Percentiles rank a stretch among this genome's conserved stretches.
phyloP scores from a whole-genome alignment of 805 yeast species.

The Wickerhamomyces rabaulensis region DNA sequence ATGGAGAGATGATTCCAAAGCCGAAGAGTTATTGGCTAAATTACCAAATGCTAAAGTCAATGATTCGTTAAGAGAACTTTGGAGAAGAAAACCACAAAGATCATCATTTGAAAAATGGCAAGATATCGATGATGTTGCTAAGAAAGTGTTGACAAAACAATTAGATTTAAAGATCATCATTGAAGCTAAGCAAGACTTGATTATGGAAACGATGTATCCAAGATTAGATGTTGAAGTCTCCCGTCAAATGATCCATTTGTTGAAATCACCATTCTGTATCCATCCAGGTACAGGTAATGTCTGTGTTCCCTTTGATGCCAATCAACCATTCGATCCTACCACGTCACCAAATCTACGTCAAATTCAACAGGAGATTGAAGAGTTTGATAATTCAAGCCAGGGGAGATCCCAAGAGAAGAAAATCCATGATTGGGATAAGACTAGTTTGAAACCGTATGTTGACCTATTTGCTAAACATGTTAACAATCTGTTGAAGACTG shows the following conservation, averaged over 20 bases:
- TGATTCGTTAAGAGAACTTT: conserved; percentile 46
- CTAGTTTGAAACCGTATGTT: conserved; percentile 67
- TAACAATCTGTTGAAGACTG: conserved; percentile 48
- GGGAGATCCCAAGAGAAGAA: conserved; percentile 14
- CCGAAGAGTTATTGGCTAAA: conserved; percentile 51
- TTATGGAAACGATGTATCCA: conserved; percentile 80
- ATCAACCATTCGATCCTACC: conserved; percentile 65
- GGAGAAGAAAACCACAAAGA: conserved; percentile 51
- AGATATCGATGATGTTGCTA: conserved; percentile 55
- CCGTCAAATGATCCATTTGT: conserved; percentile 79
- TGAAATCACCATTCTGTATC: conserved; percentile 94
- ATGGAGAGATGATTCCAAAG: conserved; percentile 57
- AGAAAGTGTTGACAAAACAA: conserved; percentile 31
- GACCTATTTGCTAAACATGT: conserved; percentile 64
- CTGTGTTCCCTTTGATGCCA: conserved; percentile 71
- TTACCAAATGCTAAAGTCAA: conserved; percentile 55
- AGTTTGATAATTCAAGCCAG: conserved; percentile 28
- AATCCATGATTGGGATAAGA: conserved; percentile 48
- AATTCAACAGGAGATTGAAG: conserved; percentile 60
- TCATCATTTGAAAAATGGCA: conserved; percentile 70
- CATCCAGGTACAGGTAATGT: conserved; percentile 95
- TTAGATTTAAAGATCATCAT: conserved; percentile 43
- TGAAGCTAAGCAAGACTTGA: conserved; percentile 78
- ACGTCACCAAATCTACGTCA: conserved; percentile 69
- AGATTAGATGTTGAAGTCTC: conserved; percentile 92